These are phyloP conservation scores for Nakataea oryzae DNA, from an alignment of 2,329 filamentous ascomycete genomes.

Conservation along the genomic window DNA sequence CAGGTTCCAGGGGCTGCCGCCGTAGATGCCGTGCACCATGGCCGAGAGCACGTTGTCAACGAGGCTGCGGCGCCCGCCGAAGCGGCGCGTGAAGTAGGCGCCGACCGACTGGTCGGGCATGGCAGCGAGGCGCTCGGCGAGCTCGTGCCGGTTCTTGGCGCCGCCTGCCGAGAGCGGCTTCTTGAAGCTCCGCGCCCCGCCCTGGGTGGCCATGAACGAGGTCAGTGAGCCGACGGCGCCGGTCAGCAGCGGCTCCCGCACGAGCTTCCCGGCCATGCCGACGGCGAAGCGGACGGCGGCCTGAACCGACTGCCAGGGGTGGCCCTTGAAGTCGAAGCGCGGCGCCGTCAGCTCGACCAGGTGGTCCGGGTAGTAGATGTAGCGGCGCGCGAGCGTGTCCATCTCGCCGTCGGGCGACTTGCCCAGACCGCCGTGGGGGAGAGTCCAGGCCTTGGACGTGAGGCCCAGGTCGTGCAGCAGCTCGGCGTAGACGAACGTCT, in stretches of 20 bases:
- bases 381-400: constrained; percentile 40
- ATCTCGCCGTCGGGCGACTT: too few relatives aligned
- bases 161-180: constrained; percentile 1
- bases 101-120: constrained; percentile 61
- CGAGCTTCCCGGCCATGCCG: constrained; percentile 18
- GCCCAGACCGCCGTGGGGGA: neutral
- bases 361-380: constrained; percentile 81
- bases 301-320: constrained; percentile 2
- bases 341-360: constrained; percentile 46
- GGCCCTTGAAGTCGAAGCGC: neutral
- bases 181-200: neutral
- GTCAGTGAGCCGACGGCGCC: constrained; percentile 15
- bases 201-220: too few relatives aligned
- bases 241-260: constrained; percentile 45
- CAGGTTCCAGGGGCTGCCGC: constrained; percentile 73
- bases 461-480: constrained; percentile 8
- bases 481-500: constrained; percentile 50
- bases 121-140: constrained; percentile 13
- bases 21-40: constrained; percentile 79
- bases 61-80: constrained; percentile 35
- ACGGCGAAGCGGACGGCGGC: constrained; percentile 20
- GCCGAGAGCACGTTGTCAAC: constrained; percentile 69
- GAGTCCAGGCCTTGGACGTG: constrained; percentile 1
- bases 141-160: neutral
- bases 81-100: constrained; percentile 47